Conservation (phyloP, 2,329 filamentous ascomycete genomes). For the Penicillium sp. region DNA sequence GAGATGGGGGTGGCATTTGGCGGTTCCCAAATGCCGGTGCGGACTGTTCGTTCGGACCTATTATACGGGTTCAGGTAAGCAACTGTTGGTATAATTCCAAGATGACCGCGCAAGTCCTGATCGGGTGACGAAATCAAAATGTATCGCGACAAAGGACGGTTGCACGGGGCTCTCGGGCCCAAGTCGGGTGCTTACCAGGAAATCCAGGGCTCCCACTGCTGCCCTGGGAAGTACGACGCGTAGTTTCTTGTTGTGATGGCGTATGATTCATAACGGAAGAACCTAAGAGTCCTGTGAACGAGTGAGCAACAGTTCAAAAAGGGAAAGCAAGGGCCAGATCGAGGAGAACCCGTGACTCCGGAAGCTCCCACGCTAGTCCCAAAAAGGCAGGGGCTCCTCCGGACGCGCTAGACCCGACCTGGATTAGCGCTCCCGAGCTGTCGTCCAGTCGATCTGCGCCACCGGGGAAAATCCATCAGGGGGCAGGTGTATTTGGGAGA, state of each 20-base stretch:
- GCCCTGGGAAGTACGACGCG: slow-evolving; percentile 37
- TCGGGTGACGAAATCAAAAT: slow-evolving; percentile 1
- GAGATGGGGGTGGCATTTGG: slow-evolving; percentile 53
- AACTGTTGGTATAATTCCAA: not conserved
- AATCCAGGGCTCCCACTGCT: slow-evolving; percentile 37
- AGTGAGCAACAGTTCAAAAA: slow-evolving; percentile 22
- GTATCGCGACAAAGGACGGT: slow-evolving; percentile 4
- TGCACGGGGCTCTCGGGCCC: slow-evolving; percentile 14
- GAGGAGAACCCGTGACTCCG: slow-evolving; percentile 37
- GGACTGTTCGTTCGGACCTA: slow-evolving; percentile 34
- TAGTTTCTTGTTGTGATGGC: slow-evolving; percentile 28
- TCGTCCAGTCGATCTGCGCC: slow-evolving; percentile 31
- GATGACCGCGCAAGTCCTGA: slow-evolving; percentile 1
- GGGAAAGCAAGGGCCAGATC: slow-evolving; percentile 21
- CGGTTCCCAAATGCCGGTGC: slow-evolving; percentile 38
- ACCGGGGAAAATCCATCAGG: slow-evolving; percentile 20
- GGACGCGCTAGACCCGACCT: slow-evolving; percentile 18
- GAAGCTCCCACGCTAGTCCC: slow-evolving; percentile 33
- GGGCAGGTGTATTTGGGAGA: slow-evolving; percentile 5
- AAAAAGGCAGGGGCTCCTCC: slow-evolving; percentile 20
- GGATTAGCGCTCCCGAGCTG: slow-evolving; percentile 39
- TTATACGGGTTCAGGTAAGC: slow-evolving; percentile 3
- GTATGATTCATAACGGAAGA: slow-evolving; percentile 39
- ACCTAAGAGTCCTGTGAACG: slow-evolving; percentile 6
- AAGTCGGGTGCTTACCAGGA: slow-evolving; percentile 35